A percentile compares a stretch with the other conserved stretches of the same genome.
phyloP scores from a whole-genome alignment of 352 stramenopile species.

The Phytophthora sojae region DNA sequence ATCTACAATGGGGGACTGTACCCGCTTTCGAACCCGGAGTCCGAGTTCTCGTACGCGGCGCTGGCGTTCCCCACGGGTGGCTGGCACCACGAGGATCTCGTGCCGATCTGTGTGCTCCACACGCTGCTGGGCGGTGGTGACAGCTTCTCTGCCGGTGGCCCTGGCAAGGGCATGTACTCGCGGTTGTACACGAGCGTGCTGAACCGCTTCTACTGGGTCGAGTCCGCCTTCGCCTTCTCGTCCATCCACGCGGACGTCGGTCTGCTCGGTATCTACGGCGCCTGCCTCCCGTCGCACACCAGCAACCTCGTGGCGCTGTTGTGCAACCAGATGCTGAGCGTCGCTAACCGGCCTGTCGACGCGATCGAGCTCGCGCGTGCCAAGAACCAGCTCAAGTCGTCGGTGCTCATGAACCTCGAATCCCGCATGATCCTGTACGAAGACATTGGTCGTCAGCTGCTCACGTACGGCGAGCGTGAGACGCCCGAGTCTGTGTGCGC shows the following conservation, averaged over 20 bases:
- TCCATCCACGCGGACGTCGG: conserved; percentile 96
- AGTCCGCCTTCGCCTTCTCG: conserved; percentile 97
- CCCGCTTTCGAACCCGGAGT: conserved; percentile 70
- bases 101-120: conserved; percentile 97
- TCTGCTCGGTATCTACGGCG: conserved; percentile 96
- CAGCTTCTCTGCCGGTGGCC: conserved; percentile 98
- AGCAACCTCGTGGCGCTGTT: conserved; percentile 94
- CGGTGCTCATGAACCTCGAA: conserved; percentile 99
- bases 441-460: conserved; percentile 98
- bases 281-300: conserved; percentile 81
- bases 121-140: conserved; percentile 97
- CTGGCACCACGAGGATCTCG: conserved; percentile 97
- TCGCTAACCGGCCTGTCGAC: conserved; percentile 84
- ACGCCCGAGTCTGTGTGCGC: conserved; percentile 85
- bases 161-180: conserved; percentile 99
- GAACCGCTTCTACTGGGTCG: conserved; percentile 98
- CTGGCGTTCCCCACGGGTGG: conserved; percentile 97
- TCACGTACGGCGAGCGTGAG: conserved; percentile 96
- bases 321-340: conserved; percentile 92
- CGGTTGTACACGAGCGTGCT: conserved; percentile 98
- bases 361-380: conserved; percentile 93
- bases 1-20: conserved; percentile 80
- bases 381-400: conserved; percentile 99
- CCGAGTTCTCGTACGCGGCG: conserved; percentile 91
- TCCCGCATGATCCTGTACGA: conserved; percentile 98